Base-by-base conservation (phyloP, 306 rosid genomes). In the Abrus precatorius region DNA sequence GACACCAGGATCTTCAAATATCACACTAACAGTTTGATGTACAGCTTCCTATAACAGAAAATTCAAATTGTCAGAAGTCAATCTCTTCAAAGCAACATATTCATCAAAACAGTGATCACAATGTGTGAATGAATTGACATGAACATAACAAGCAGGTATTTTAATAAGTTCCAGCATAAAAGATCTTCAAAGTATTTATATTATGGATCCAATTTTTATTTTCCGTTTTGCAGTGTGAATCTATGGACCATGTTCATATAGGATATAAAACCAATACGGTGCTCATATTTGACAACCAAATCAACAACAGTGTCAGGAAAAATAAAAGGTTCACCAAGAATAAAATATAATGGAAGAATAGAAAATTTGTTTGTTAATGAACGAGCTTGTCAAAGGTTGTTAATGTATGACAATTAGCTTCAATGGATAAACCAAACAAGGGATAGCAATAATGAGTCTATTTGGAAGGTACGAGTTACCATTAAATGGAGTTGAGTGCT, bases 1-100 rank as follows among this genome's bases (percentile, higher is more conserved):
- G 79, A 95, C 99, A 66, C 98, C 99, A 38, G 99, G 99, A 84
- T 95, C 98, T 89, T 95, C 98, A 84, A 95, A 95, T 84, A 95
- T 95, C 54, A 95, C 99, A 79, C 90, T 84, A 62, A 93, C 98
- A n/a, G 98, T 95, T 87, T 84, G 98, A 81, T 80, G 97, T 82
- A 93, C 98, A 53, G 96, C 97, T 89, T 91, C 99, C 99, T 95
- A 77, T 32, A 69, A 84, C 76, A 87, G 61, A 49, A 72, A 33
- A 69, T 36, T 84, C 9, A 70, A 40, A 53, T 59, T 53, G 40
- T 65, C 69, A 55, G 66, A 63, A 66, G n/a, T 49, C 57, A 48
- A 65, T 50, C 69, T 83, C 50, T 74, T 69, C 52, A 67, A 57
- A 73, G 75, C 47, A 83, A 61, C 47, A 82, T 29, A 64, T 70